phyloP scores from a whole-genome alignment of 805 yeast species.

The Candida qinlingensis region DNA sequence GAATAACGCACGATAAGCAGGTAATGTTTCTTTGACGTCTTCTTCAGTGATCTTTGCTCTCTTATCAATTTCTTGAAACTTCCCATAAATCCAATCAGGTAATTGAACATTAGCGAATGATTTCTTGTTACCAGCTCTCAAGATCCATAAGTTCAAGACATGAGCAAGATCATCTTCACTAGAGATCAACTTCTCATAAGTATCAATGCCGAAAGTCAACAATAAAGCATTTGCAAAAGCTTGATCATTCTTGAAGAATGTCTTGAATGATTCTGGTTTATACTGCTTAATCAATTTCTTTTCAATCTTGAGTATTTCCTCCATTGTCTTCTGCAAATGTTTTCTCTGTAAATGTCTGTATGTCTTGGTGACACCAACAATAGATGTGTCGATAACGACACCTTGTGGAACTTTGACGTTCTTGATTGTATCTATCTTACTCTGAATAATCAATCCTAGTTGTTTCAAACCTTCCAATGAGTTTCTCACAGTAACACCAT shows the following conservation, averaged over 20 bases:
- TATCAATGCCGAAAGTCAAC: slow-evolving; percentile 50
- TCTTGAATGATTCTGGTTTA: slow-evolving; percentile 50
- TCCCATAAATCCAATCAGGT: slow-evolving; percentile 46
- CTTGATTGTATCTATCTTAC: slow-evolving; percentile 42
- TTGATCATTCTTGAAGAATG: slow-evolving; percentile 49
- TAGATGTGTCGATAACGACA: slow-evolving; percentile 17
- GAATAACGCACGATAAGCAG: slow-evolving; percentile 48
- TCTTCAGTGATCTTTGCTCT: slow-evolving; percentile 39
- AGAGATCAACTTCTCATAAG: slow-evolving; percentile 43
- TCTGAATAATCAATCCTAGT: slow-evolving; percentile 43
- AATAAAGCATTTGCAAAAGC: slow-evolving; percentile 49
- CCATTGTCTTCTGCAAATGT: slow-evolving; percentile 40
- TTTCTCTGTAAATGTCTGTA: slow-evolving; percentile 47
- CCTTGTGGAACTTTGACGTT: slow-evolving; percentile 24
- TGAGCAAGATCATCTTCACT: slow-evolving; percentile 48
- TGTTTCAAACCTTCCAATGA: slow-evolving; percentile 56
- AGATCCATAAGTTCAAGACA: slow-evolving; percentile 56
- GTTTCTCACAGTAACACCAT: slow-evolving; percentile 44
- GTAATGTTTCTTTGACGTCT: slow-evolving; percentile 51
- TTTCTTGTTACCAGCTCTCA: slow-evolving; percentile 48
- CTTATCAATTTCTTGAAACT: slow-evolving; percentile 33
- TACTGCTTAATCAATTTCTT: slow-evolving; percentile 37
- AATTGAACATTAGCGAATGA: slow-evolving; percentile 20
- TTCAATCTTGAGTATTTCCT: slow-evolving; percentile 41
- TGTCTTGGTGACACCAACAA: slow-evolving; percentile 32